Conservation (phyloP, 2,329 filamentous ascomycete species). For the Microcyclospora tardicrescens region DNA sequence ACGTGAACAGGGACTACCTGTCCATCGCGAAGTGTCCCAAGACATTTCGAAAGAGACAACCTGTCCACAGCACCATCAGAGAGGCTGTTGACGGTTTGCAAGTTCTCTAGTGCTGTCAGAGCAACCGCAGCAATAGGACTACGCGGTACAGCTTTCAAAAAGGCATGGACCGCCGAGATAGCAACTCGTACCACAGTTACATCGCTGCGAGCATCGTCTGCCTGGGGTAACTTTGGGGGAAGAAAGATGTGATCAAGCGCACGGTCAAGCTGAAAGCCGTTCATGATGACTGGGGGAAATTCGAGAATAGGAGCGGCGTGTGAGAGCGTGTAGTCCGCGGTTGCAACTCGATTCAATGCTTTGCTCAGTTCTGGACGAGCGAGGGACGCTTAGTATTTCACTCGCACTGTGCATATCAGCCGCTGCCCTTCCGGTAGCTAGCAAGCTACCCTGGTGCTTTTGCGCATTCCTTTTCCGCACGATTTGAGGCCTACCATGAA, state of each 20-base stretch:
- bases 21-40: neutral
- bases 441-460: no score
- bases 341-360: no score
- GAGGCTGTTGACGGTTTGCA: neutral
- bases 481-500: no score
- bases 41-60: neutral
- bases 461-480: no score
- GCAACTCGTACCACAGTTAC: neutral
- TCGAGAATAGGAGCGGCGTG: no score
- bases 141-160: neutral
- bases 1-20: constrained; percentile 5
- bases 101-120: neutral
- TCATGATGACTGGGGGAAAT: no score
- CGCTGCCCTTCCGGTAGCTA: no score
- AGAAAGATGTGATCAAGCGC: constrained; percentile 31
- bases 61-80: neutral
- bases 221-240: constrained; percentile 29
- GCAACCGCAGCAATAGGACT: neutral
- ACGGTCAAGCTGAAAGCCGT: constrained; percentile 1
- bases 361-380: no score
- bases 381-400: no score
- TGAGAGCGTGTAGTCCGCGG: no score
- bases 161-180: neutral
- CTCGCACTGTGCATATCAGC: no score
- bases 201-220: constrained; percentile 14